Evolutionary conservation across 495 filamentous ascomycete species (phyloP).

Genomic region (Jackrogersella multiformis): DNA sequence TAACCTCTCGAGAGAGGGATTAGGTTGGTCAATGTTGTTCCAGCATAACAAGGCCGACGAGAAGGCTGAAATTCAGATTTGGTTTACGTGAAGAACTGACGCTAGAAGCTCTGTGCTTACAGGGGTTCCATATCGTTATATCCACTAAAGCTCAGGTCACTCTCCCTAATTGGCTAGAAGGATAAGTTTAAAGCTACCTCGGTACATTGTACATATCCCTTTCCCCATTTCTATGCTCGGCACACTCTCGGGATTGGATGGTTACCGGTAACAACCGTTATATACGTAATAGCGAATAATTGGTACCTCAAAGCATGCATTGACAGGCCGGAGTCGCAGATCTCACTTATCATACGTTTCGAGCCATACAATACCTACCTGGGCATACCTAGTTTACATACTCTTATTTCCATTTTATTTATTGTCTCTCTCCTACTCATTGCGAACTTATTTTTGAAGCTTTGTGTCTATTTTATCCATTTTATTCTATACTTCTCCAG

Average conservation of each 20-base stretch:
- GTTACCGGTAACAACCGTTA: neutral
- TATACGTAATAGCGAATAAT: neutral
- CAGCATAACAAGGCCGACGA: neutral
- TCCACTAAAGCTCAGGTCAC: constrained; percentile 26
- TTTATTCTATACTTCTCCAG: neutral
- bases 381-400: no score
- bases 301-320: constrained; percentile 27
- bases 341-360: constrained; percentile 33
- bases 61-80: constrained; percentile 9
- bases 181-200: neutral
- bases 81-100: constrained; percentile 5
- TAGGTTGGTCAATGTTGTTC: neutral
- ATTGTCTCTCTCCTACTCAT: constrained; percentile 10
- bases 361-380: no score
- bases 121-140: constrained; percentile 30
- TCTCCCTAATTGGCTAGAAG: constrained; percentile 14
- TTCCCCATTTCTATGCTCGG: neutral
- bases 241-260: neutral
- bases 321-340: constrained; percentile 26
- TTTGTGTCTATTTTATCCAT: neutral
- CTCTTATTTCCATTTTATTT: no score
- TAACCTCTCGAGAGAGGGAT: neutral
- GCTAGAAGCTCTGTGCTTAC: constrained; percentile 26
- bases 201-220: neutral
- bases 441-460: neutral